Conservation (phyloP, 1,139 yeast species). For the Taphrina pruni region DNA sequence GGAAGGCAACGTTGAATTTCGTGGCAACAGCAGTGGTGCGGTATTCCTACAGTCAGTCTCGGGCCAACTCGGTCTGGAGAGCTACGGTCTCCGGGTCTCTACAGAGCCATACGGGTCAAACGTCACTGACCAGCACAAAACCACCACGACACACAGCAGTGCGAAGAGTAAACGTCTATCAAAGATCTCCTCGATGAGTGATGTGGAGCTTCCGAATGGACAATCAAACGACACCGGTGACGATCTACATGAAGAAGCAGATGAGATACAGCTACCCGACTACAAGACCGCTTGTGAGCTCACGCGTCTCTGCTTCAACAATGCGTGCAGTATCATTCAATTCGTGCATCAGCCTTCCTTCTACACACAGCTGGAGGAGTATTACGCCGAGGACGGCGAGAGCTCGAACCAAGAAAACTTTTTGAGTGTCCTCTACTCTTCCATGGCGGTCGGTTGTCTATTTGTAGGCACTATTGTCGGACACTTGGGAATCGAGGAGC, state of each 20-base stretch:
- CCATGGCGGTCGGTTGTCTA: constrained; percentile 74
- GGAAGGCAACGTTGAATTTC: constrained; percentile 47
- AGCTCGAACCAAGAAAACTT: constrained; percentile 77
- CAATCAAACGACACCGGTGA: constrained; percentile 35
- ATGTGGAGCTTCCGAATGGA: constrained; percentile 6
- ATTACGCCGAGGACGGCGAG: constrained; percentile 70
- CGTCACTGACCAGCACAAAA: background rate
- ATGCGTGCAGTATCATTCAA: constrained; percentile 81
- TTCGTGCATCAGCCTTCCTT: constrained; percentile 86
- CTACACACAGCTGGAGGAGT: constrained; percentile 61
- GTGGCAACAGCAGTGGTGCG: constrained; percentile 48
- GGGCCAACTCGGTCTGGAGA: constrained; percentile 44
- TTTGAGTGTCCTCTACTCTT: constrained; percentile 76
- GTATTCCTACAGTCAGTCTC: constrained; percentile 47
- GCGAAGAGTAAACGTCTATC: constrained; percentile 18
- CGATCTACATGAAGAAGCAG: constrained; percentile 46
- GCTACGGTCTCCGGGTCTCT: constrained; percentile 20
- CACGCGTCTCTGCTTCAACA: constrained; percentile 79
- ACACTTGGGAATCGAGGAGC: constrained; percentile 54
- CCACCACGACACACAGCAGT: background rate
- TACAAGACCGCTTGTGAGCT: constrained; percentile 72
- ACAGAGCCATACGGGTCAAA: background rate
- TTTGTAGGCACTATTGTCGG: constrained; percentile 53
- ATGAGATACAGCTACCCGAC: constrained; percentile 75
- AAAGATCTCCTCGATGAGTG: background rate